These are phyloP conservation scores for Alternaria gansuensis DNA, from an alignment of 2,329 filamentous ascomycete species.

Conservation along the genomic window DNA sequence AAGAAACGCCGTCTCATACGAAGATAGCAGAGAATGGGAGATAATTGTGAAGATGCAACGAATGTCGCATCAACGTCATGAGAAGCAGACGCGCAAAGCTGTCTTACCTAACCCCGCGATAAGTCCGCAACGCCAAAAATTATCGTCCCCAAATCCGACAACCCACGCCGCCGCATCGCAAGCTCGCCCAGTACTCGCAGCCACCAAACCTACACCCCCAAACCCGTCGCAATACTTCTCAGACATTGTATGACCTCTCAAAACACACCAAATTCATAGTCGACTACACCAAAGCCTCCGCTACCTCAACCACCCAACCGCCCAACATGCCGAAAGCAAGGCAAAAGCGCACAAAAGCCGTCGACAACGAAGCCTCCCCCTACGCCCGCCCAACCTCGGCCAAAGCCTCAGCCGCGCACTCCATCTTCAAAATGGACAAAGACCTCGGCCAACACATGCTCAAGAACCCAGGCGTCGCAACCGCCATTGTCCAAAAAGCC, in stretches of 20 bases:
- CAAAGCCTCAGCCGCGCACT: constrained; percentile 69
- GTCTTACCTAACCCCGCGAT: constrained; percentile 31
- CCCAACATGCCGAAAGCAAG: constrained; percentile 59
- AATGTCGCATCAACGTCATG: constrained; percentile 13
- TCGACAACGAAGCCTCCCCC: constrained; percentile 51
- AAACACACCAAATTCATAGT: neutral
- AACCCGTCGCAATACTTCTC: neutral
- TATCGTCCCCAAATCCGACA: constrained; percentile 28
- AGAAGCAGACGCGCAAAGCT: constrained; percentile 17
- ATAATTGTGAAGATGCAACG: neutral
- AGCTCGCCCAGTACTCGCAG: neutral
- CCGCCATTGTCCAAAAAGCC: constrained; percentile 85
- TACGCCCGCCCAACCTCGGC: constrained; percentile 55
- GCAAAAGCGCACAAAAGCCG: constrained; percentile 47
- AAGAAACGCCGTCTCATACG: constrained; percentile 1
- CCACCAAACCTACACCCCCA: constrained; percentile 2
- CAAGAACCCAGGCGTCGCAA: constrained; percentile 87
- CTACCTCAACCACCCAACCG: constrained; percentile 8
- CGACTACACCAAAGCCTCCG: neutral
- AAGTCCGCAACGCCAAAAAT: constrained; percentile 36
- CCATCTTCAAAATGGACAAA: constrained; percentile 97
- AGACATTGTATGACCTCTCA: neutral
- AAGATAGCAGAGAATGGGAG: neutral
- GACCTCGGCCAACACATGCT: constrained; percentile 90
- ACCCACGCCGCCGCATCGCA: constrained; percentile 15